Evolutionary conservation across 2,329 filamentous ascomycete species (phyloP).

Genomic region (Cephalotrichum gorgonifer): DNA sequence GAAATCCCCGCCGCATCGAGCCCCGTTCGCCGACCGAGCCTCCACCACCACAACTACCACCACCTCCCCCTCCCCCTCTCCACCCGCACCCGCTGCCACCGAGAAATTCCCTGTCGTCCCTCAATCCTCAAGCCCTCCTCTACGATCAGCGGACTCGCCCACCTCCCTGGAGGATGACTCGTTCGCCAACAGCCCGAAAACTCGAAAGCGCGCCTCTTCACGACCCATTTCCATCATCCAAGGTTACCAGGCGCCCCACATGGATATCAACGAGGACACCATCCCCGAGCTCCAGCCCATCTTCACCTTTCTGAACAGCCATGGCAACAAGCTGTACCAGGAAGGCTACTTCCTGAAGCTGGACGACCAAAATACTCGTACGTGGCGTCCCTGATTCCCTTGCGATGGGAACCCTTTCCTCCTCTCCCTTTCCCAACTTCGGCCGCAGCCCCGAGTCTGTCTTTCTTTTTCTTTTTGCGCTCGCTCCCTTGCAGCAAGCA

Average conservation of each 20-base stretch:
- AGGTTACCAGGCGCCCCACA: conserved; percentile 73
- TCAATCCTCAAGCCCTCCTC: background rate
- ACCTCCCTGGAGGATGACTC: background rate
- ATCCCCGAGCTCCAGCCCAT: conserved; percentile 90
- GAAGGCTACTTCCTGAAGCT: conserved; percentile 97
- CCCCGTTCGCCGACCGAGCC: no score
- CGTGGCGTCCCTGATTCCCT: conserved; percentile 33
- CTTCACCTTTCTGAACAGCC: conserved; percentile 87
- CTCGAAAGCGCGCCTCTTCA: conserved; percentile 40
- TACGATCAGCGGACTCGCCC: background rate
- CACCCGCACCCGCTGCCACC: no score
- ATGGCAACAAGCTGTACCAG: conserved; percentile 93
- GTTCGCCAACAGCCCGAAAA: conserved; percentile 21
- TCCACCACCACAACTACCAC: no score
- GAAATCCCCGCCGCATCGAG: no score
- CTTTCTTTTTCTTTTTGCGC: background rate
- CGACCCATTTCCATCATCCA: conserved; percentile 80
- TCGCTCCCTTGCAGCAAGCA: no score
- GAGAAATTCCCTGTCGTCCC: no score
- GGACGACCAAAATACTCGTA: conserved; percentile 87
- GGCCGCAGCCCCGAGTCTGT: background rate
- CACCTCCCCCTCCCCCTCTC: no score
- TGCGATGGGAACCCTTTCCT: background rate
- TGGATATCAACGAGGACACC: conserved; percentile 77
- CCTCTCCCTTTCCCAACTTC: background rate